phyloP scores from a whole-genome alignment of 345 rosid genomes.

The Eucalyptus cloeziana region DNA sequence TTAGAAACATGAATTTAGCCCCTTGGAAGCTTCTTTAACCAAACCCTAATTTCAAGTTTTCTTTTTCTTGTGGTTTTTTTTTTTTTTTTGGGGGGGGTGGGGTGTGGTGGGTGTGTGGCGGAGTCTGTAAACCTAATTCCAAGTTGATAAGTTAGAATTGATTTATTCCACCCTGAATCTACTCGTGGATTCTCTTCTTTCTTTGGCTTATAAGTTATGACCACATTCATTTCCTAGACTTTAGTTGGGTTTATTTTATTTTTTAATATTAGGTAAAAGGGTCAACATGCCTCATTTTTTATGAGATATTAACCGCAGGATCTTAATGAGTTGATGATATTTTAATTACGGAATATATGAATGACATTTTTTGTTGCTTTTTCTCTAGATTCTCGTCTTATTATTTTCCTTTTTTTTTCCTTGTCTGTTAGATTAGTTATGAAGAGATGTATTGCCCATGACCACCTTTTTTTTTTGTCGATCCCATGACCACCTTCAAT shows the following conservation, averaged over 20 bases:
- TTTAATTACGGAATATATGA: background rate
- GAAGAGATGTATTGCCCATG: background rate
- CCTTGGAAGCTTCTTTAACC: background rate
- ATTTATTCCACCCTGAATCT: background rate
- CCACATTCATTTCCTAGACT: background rate
- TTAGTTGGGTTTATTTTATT: background rate
- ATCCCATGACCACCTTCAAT: background rate
- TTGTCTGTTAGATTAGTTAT: background rate
- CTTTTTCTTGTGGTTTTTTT: accelerated
- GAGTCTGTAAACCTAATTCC: background rate
- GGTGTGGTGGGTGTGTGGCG: too few relatives aligned
- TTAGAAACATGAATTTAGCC: background rate
- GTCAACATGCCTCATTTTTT: background rate
- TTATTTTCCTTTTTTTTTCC: background rate
- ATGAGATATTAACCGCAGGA: background rate
- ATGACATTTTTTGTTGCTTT: background rate
- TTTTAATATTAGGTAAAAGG: background rate
- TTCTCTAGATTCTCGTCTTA: background rate
- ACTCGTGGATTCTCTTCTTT: background rate
- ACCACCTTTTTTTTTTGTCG: too few relatives aligned
- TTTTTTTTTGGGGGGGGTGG: too few relatives aligned
- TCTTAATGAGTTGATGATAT: background rate
- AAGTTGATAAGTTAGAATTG: background rate
- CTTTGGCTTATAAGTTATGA: background rate
- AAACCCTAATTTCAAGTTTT: background rate